These are phyloP conservation scores for Beauveria bassiana DNA, from an alignment of 2,329 filamentous ascomycete species.

Conservation along the genomic window DNA sequence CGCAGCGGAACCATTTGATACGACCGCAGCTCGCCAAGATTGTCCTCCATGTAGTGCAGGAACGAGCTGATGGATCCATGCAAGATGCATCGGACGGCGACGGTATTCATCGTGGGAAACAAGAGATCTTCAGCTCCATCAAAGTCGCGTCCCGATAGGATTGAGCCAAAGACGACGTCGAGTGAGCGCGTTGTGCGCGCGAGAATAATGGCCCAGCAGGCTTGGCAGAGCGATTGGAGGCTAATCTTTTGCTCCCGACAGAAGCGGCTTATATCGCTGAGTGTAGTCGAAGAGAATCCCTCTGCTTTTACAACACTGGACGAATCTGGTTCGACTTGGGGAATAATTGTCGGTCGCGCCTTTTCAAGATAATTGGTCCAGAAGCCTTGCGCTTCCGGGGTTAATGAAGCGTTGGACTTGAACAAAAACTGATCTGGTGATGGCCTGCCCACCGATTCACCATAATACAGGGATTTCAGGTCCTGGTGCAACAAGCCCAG, in stretches of 20 bases:
- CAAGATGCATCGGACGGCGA: slow-evolving; percentile 64
- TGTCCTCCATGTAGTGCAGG: slow-evolving; percentile 66
- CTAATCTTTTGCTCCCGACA: slow-evolving; percentile 63
- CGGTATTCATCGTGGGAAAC: slow-evolving; percentile 91
- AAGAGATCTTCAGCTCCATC: slow-evolving; percentile 59
- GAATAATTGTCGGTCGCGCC: slow-evolving; percentile 29
- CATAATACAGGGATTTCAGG: slow-evolving; percentile 56
- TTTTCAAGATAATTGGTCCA: slow-evolving; percentile 64
- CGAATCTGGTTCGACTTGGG: neutral
- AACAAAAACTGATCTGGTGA: slow-evolving; percentile 45
- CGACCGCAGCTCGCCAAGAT: slow-evolving; percentile 55
- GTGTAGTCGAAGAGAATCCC: slow-evolving; percentile 14
- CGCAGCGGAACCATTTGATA: slow-evolving; percentile 73
- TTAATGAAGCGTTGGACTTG: slow-evolving; percentile 16
- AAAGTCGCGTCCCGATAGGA: slow-evolving; percentile 77
- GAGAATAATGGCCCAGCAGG: slow-evolving; percentile 66
- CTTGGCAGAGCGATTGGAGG: slow-evolving; percentile 67
- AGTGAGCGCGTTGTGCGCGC: slow-evolving; percentile 55
- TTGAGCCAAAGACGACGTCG: slow-evolving; percentile 74
- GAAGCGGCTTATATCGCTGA: slow-evolving; percentile 35
- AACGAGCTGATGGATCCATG: slow-evolving; percentile 60
- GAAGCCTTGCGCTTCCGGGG: slow-evolving; percentile 38
- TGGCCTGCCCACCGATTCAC: slow-evolving; percentile 32
- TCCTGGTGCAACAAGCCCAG: slow-evolving; percentile 66
- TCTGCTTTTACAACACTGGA: neutral